Conservation (phyloP, 352 stramenopile genomes). For the Globisporangium mamillatum region DNA sequence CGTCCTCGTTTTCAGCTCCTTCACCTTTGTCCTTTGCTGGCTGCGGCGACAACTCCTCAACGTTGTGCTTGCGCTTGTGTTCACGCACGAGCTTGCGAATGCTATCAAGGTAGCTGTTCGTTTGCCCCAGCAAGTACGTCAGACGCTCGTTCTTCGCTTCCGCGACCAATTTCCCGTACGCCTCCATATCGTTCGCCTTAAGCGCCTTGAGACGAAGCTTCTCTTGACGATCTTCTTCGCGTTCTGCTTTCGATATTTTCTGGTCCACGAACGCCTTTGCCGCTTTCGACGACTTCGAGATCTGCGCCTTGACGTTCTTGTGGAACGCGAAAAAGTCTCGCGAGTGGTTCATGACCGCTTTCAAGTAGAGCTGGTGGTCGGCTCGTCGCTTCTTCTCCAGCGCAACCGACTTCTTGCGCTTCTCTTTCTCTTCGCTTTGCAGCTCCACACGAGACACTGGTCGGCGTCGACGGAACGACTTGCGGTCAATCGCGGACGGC, state of each 20-base stretch:
- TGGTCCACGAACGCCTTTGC: constrained; percentile 81
- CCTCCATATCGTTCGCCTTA: constrained; percentile 97
- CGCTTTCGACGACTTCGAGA: constrained; percentile 61
- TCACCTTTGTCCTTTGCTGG: constrained; percentile 15
- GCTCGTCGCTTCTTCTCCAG: constrained; percentile 79
- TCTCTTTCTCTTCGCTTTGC: constrained; percentile 70
- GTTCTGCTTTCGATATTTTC: constrained; percentile 71
- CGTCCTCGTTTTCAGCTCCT: constrained; percentile 34
- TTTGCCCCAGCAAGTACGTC: constrained; percentile 96
- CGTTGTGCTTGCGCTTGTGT: constrained; percentile 84
- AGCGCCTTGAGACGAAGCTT: constrained; percentile 88
- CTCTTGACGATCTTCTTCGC: constrained; percentile 85
- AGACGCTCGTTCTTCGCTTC: constrained; percentile 98
- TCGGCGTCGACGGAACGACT: constrained; percentile 70
- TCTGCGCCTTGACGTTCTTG: constrained; percentile 77
- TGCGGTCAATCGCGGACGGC: constrained; percentile 60
- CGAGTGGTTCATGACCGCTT: constrained; percentile 79
- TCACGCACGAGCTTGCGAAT: constrained; percentile 92
- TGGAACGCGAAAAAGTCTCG: constrained; percentile 86
- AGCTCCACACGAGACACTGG: constrained; percentile 60
- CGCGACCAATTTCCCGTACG: constrained; percentile 95
- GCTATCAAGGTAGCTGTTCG: constrained; percentile 95
- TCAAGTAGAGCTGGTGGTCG: constrained; percentile 77
- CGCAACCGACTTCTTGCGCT: constrained; percentile 80
- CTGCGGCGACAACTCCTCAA: constrained; percentile 27